Evolutionary conservation across 179 eudicot genomes (phyloP), one percentile per base, ranked within the genome.

Genomic region (Corrigiola litoralis): DNA sequence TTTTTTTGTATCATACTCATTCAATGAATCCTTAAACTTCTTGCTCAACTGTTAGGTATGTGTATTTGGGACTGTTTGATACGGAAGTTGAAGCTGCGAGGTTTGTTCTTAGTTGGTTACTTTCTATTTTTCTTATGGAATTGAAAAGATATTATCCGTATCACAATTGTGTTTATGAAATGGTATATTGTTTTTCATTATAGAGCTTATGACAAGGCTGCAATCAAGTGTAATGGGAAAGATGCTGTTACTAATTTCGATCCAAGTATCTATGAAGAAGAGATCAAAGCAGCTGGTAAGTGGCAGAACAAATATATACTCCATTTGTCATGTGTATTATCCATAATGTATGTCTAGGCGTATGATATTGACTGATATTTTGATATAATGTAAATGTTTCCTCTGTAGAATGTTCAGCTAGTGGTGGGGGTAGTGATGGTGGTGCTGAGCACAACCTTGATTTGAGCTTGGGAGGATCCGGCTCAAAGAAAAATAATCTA

Each of bases 161-260:
- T n/a, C n/a, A n/a, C n/a, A n/a, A n/a, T 38, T 37, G 32, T 37
- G 23, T 9, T 25, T 5, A 27, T 32, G 20, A 23, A 17, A 51
- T 36, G 45, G 34, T 29, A 20, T n/a, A 5, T 36, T 59, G 17
- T 18, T 71, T 51, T 12, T 1, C n/a, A n/a, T 72, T 28, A 31
- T 71, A 89, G 97, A 83, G 97, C 97, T 45, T 90, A 88, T 72
- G 97, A 90, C 64, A 90, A 88, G 80, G 92, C 95, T 14, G 97
- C 95, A 0, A 88, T 90, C 7, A 90, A 82, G 68, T 82, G 89
- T 34, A 88, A 84, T 44, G 97, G 97, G 27, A 90, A 86, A 66
- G 97, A 90, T 28, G 97, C 95, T 14, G 95, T 90, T 18, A 90
- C 97, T 27, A 90, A 90, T 60, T 90, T 90, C 56, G 92, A 88